phyloP scores from a whole-genome alignment of 768 basidiomycete species.

The Lanmaoa rubissima region DNA sequence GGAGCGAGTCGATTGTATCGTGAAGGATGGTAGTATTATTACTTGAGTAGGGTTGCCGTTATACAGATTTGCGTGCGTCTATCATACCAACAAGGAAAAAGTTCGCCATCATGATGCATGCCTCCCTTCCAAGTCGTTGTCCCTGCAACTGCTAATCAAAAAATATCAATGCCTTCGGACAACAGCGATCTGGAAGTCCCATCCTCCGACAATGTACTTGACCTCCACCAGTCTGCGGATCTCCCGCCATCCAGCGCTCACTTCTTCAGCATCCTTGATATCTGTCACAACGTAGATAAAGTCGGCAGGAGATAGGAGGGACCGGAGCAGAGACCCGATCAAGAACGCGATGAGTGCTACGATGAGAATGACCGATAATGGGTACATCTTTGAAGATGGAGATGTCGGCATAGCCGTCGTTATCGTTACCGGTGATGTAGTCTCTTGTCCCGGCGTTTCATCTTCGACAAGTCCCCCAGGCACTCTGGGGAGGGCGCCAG shows the following conservation, averaged over 20 bases:
- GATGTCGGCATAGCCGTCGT: slow-evolving; percentile 5
- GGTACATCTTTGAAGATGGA: slow-evolving; percentile 30
- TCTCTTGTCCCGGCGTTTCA: slow-evolving; percentile 11
- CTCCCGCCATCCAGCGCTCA: slow-evolving; percentile 73
- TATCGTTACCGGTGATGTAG: background rate
- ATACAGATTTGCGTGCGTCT: slow-evolving; percentile 11
- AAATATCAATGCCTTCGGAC: slow-evolving; percentile 61
- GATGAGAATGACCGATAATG: slow-evolving; percentile 60
- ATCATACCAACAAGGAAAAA: background rate
- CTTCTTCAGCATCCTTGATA: slow-evolving; percentile 50
- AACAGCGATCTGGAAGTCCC: slow-evolving; percentile 86
- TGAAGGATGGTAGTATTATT: background rate
- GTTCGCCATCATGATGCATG: too few species aligned
- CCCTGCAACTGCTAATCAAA: background rate
- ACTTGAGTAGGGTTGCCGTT: slow-evolving; percentile 6
- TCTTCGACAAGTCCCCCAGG: slow-evolving; percentile 36
- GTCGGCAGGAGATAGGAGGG: slow-evolving; percentile 86
- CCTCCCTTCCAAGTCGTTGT: background rate
- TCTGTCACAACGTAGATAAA: slow-evolving; percentile 79
- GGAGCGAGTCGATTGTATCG: too few species aligned
- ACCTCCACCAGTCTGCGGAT: slow-evolving; percentile 78
- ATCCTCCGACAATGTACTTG: slow-evolving; percentile 77
- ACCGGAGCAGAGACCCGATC: slow-evolving; percentile 86
- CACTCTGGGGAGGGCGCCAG: slow-evolving; percentile 26
- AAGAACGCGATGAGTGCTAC: slow-evolving; percentile 86